Conservation (phyloP, 1,284 basidiomycete species). For the Rugosomyces carneus region DNA sequence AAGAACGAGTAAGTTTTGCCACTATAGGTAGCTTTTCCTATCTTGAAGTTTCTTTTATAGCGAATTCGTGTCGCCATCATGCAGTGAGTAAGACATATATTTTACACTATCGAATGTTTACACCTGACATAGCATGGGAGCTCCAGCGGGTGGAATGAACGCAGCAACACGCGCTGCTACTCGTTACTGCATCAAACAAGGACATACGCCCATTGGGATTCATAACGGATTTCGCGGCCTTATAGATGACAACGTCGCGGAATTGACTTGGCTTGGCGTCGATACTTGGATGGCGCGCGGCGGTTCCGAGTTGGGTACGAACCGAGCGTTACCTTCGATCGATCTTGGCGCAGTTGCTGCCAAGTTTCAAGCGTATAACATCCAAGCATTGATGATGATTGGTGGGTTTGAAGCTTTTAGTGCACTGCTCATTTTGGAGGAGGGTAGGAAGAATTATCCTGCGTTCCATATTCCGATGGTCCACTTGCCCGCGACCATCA, state of each 20-base stretch:
- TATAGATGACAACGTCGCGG: conserved; percentile 81
- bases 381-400: conserved; percentile 85
- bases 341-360: conserved; percentile 86
- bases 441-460: conserved; percentile 78
- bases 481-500: conserved; percentile 92
- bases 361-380: conserved; percentile 82
- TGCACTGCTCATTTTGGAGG: conserved; percentile 73
- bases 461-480: conserved; percentile 92
- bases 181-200: conserved; percentile 88
- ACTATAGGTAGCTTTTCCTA: background rate
- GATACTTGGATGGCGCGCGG: conserved; percentile 96
- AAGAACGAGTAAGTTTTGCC: conserved; percentile 45
- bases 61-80: conserved; percentile 87
- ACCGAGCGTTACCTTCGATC: conserved; percentile 79
- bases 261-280: conserved; percentile 94
- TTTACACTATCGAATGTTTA: background rate
- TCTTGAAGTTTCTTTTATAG: conserved; percentile 29
- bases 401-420: conserved; percentile 96
- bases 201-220: conserved; percentile 87
- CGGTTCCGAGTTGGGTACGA: conserved; percentile 98
- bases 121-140: conserved; percentile 66
- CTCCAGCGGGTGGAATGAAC: conserved; percentile 98
- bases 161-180: conserved; percentile 93
- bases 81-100: conserved; percentile 58
- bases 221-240: conserved; percentile 96